A percentile compares a stretch with the other conserved stretches of the same genome.
Evolutionary conservation across 108 stramenopile genomes (phyloP).

Genomic region (Schizochytrium sp.): DNA sequence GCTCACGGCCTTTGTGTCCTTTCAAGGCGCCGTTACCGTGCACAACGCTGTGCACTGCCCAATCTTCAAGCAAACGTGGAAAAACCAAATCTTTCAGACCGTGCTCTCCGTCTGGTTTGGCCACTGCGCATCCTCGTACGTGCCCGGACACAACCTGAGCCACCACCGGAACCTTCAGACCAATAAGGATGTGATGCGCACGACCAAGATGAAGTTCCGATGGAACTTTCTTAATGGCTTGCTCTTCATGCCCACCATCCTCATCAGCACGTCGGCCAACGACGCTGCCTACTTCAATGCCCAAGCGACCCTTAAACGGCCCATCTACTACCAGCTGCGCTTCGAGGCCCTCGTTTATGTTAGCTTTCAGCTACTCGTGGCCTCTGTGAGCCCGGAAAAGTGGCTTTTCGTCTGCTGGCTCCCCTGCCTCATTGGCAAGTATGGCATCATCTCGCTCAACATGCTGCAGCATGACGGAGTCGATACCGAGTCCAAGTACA

Average conservation of each 20-base stretch:
- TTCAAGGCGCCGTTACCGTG: background rate
- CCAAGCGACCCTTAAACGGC: background rate
- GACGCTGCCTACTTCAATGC: constrained; percentile 15
- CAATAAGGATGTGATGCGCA: background rate
- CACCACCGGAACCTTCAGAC: constrained; percentile 9
- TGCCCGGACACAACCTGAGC: background rate
- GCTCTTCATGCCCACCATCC: constrained; percentile 11
- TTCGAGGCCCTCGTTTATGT: background rate
- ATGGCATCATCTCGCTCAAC: constrained; percentile 9
- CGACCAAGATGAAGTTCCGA: constrained; percentile 12
- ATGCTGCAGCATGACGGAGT: constrained; percentile 6
- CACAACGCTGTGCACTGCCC: constrained; percentile 14
- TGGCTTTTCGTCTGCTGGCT: constrained; percentile 15
- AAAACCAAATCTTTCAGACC: background rate
- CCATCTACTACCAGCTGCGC: constrained; percentile 6
- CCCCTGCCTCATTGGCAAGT: constrained; percentile 10
- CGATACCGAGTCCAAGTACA: constrained; percentile 12
- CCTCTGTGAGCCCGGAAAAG: background rate
- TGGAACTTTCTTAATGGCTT: constrained; percentile 11
- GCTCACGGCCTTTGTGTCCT: background rate
- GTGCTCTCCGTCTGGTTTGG: constrained; percentile 8
- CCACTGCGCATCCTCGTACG: constrained; percentile 17
- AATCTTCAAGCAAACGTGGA: constrained; percentile 1
- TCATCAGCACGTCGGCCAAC: background rate
- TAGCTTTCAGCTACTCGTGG: background rate